Base-by-base conservation (phyloP, 371 early-diverging fungal species). In the Paraphysoderma sedebokerense region DNA sequence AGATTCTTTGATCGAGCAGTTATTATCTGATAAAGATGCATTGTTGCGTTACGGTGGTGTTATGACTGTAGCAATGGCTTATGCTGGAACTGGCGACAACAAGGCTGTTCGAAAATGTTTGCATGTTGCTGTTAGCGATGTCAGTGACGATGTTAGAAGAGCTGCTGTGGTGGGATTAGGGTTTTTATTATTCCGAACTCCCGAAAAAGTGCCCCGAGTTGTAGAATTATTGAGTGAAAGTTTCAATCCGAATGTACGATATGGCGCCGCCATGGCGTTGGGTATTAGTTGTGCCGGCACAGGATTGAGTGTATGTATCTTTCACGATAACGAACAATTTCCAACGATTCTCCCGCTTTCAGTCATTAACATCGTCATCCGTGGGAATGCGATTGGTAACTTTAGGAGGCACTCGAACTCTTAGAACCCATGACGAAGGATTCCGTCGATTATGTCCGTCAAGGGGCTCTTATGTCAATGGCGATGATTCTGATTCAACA, bases 241-340 rank as follows among this genome's bases (percentile, higher is more conserved):
- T 63, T 98, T 90, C 64, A 97, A 93, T 69, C 92, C 97, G 34
- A 87, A 93, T 59, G 99, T 99, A 15, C 82, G 99, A 28, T 87
- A 97, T 53, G 98, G 98, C 32, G 90, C 93, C 27, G 87, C 95
- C 28, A 60, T 99, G 38, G 93, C 93, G 17, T 74, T 99, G 31
- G 99, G 99, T 52, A 93, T 99, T 60, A 85, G 96, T 17, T 92
- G 93, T 41, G 92, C 93, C 7, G 95, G 93, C 26, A 92, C 97
- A 12, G 98, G 95, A 5, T 72, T 85, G 47, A 59, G 72, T 50
- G 72, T 72, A 58, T 27, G 42, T 46, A 4, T 24, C 28, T 20
- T 35, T n/a, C n/a, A n/a, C n/a, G n/a, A n/a, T n/a, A n/a, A 27
- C 13, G 17, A 33, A 13, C 13, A 19, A n/a, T 41, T 13, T 33